phyloP scores from a whole-genome alignment of 2,329 filamentous ascomycete genomes.

The Pestalotiopsis fici region DNA sequence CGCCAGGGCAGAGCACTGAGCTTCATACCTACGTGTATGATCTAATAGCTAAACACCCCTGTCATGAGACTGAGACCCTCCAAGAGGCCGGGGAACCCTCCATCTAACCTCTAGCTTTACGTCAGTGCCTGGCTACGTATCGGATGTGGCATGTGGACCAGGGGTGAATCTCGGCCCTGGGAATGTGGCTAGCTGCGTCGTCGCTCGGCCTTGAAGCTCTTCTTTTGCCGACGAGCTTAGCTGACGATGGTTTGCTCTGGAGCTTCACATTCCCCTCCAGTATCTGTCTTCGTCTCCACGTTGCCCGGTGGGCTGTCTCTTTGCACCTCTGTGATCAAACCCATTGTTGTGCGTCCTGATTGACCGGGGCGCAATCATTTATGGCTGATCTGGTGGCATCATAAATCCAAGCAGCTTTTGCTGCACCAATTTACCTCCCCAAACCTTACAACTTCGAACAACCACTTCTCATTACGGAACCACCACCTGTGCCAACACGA shows the following conservation, averaged over 20 bases:
- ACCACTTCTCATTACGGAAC: slow-evolving; percentile 11
- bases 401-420: slow-evolving; percentile 25
- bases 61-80: neutral
- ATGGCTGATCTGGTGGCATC: slow-evolving; percentile 28
- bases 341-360: slow-evolving; percentile 6
- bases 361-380: slow-evolving; percentile 11
- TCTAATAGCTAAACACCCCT: neutral
- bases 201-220: slow-evolving; percentile 1
- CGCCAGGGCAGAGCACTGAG: neutral
- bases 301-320: neutral
- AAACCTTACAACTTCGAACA: slow-evolving; percentile 10
- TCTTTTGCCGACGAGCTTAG: slow-evolving; percentile 2
- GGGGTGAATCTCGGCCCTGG: slow-evolving; percentile 2
- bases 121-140: slow-evolving; percentile 4
- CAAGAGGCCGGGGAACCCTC: neutral
- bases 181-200: neutral
- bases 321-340: neutral
- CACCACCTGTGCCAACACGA: neutral
- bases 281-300: neutral
- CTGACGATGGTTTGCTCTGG: neutral
- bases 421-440: slow-evolving; percentile 16
- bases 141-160: slow-evolving; percentile 3
- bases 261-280: neutral
- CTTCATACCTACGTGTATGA: neutral
- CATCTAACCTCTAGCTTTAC: neutral